phyloP scores from a whole-genome alignment of 2,329 filamentous ascomycete species.

The Cephalotrichum gorgonifer region DNA sequence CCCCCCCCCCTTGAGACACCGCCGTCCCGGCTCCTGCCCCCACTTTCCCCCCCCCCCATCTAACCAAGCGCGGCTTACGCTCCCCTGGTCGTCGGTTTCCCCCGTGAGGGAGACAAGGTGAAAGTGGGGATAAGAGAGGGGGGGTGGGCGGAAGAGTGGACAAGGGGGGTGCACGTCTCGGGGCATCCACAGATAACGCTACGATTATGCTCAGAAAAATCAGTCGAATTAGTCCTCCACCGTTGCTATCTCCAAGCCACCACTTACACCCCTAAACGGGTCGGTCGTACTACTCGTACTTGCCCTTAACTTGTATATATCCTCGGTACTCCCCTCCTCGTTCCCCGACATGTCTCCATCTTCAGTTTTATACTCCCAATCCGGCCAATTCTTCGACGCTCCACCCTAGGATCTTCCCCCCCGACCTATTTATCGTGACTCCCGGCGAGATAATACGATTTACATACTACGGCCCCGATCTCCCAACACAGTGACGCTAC shows the following conservation, averaged over 20 bases:
- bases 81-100: neutral
- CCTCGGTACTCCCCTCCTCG: neutral
- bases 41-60: neutral
- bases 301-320: conserved; percentile 2
- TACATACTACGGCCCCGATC: no score
- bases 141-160: no score
- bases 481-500: no score
- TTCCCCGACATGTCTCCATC: neutral
- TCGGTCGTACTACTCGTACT: neutral
- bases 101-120: neutral
- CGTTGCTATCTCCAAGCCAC: conserved; percentile 3
- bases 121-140: no score
- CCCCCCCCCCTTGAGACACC: neutral
- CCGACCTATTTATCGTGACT: no score
- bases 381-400: no score
- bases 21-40: conserved; percentile 4
- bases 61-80: neutral
- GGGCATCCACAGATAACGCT: conserved; percentile 4
- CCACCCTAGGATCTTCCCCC: no score
- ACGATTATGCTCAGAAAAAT: neutral
- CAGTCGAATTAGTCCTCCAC: conserved; percentile 1
- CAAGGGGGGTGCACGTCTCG: neutral
- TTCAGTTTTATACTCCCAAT: no score
- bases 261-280: neutral
- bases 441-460: no score